Percentiles rank a stretch among this genome's conserved stretches.
Conservation (phyloP, 192 early-diverging fungal species). For the Spizellomyces punctatus region DNA sequence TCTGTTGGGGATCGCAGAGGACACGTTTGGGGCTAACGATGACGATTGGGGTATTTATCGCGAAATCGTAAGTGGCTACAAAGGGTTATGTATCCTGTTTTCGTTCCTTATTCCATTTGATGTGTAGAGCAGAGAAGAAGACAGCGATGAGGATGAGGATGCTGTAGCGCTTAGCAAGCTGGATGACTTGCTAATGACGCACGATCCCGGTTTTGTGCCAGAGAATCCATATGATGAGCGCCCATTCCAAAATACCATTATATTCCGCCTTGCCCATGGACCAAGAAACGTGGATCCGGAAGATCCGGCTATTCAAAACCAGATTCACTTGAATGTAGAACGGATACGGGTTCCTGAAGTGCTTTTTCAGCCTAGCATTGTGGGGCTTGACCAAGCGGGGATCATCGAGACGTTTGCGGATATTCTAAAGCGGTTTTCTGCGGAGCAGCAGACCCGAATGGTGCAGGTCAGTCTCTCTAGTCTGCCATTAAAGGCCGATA, state of each 20-base stretch:
- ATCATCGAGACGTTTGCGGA: conserved; percentile 63
- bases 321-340: conserved; percentile 90
- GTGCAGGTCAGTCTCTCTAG: conserved; percentile 27
- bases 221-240: conserved; percentile 71
- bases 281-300: conserved; percentile 46
- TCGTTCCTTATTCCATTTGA: neutral
- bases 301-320: conserved; percentile 64
- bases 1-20: conserved; percentile 54
- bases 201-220: conserved; percentile 77
- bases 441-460: conserved; percentile 41
- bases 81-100: neutral
- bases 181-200: conserved; percentile 68
- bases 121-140: conserved; percentile 71
- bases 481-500: no score
- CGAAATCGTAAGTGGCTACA: conserved; percentile 68
- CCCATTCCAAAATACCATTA: conserved; percentile 68
- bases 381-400: conserved; percentile 88
- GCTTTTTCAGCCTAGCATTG: conserved; percentile 84
- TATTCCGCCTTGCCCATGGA: conserved; percentile 75
- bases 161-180: conserved; percentile 66
- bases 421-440: conserved; percentile 29
- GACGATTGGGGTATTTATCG: conserved; percentile 92
- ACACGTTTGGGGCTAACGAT: conserved; percentile 92
- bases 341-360: conserved; percentile 86
- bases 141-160: conserved; percentile 79